Evolutionary conservation across 495 filamentous ascomycete species (phyloP), one percentile per base, ranked within the genome.

Genomic region (Trichoderma virens): DNA sequence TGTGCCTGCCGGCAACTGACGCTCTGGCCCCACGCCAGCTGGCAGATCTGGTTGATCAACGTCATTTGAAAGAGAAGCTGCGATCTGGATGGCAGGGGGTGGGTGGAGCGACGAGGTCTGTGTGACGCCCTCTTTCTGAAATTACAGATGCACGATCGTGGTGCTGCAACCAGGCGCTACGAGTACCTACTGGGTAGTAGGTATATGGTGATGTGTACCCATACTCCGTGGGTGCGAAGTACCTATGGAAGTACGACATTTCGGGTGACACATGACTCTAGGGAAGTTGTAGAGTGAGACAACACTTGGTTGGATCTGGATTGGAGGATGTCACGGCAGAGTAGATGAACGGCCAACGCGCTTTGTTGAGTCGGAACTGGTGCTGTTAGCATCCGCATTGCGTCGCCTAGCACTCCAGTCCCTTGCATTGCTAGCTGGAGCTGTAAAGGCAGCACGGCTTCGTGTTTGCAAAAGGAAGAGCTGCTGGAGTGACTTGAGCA

Each of bases 251-350:
- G 13, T 16, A 7, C 2, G 2, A 28, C 25, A 28, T 30, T n/a
- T 56, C 25, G 51, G 7, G 13, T 27, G 25, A 11, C 25, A 27
- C 51, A 14, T n/a, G 20, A 47, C 18, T 23, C 43, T 47, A 25
- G 43, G n/a, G 23, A 56, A 30, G 51, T 25, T 56, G 51, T n/a
- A 51, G n/a, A n/a, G 45, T 56, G 20, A 56, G 51, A 56, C 51
- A 56, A 28, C 27, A n/a, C 25, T 18, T 30, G 25, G 11, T 56
- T 31, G 20, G 47, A 9, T 47, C 9, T 47, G n/a, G 20, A 47
- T n/a, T 56, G 51, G 51, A 28, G 51, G 2, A 7, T 51, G 45
- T 51, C n/a, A 51, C 8, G 45, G 13, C 8, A 14, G 11, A 56
- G 14, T 3, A 56, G 3, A 18, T 2, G 51, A 56, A 31, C 25